Percentiles rank a stretch among this genome's conserved stretches.
These are phyloP conservation scores for Silene coronaria DNA, from an alignment of 179 eudicot genomes.

Conservation along the genomic window DNA sequence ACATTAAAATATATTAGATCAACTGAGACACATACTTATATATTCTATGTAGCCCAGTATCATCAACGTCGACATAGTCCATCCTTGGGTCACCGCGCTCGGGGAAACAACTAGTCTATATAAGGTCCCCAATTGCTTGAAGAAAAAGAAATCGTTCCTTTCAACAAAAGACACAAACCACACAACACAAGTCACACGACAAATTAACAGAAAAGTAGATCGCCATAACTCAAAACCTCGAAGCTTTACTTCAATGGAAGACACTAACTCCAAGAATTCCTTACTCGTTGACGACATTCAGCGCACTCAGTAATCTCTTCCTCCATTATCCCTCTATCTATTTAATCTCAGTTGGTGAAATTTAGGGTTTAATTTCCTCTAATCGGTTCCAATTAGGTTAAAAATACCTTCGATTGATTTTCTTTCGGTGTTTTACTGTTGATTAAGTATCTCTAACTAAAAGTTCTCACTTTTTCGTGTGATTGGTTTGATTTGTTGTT, in stretches of 20 bases:
- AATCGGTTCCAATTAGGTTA: not conserved
- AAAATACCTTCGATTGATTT: not conserved
- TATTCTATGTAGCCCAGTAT: no score
- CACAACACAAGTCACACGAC: not conserved
- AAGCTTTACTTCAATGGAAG: not conserved
- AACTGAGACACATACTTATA: no score
- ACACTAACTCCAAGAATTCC: not conserved
- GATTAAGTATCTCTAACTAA: no score
- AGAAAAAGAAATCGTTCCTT: not conserved
- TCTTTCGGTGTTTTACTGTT: not conserved
- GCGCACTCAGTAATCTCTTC: conserved; percentile 25
- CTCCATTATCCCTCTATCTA: not conserved
- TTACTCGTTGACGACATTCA: conserved; percentile 31
- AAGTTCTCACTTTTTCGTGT: no score
- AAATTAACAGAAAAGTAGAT: not conserved
- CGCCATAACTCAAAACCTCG: not conserved
- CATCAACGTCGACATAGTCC: no score
- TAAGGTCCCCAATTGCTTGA: not conserved
- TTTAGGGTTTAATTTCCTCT: conserved; percentile 22
- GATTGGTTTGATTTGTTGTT: no score
- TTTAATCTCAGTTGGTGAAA: not conserved
- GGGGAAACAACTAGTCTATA: no score
- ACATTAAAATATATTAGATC: no score
- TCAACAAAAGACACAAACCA: no score
- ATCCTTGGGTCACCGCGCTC: no score